Conservation (phyloP, 2,329 filamentous ascomycete genomes). For the Mycogone perniciosa region DNA sequence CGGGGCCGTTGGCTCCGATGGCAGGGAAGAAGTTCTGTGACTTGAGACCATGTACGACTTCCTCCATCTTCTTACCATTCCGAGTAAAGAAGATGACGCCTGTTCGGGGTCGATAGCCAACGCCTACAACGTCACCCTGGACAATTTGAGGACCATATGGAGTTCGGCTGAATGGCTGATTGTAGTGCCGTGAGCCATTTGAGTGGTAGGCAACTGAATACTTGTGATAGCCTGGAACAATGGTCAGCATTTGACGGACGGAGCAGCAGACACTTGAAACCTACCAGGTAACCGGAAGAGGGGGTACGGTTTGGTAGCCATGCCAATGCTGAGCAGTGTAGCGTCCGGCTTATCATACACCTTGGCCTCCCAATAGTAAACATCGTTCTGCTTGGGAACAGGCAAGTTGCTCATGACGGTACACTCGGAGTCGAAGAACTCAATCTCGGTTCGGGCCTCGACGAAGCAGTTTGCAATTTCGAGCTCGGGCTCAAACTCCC, state of each 20-base stretch:
- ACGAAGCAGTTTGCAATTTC: slow-evolving; percentile 99
- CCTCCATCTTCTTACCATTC: slow-evolving; percentile 95
- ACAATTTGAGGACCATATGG: slow-evolving; percentile 78
- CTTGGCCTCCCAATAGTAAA: slow-evolving; percentile 99
- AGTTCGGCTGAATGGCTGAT: slow-evolving; percentile 80
- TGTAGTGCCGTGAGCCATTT: slow-evolving; percentile 77
- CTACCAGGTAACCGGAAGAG: slow-evolving; percentile 87
- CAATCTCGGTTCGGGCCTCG: slow-evolving; percentile 90
- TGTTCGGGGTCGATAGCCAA: slow-evolving; percentile 89
- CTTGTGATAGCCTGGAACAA: slow-evolving; percentile 70
- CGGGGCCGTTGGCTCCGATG: slow-evolving; percentile 91
- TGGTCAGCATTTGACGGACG: slow-evolving; percentile 2
- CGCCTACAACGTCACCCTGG: slow-evolving; percentile 92
- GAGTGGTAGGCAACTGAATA: slow-evolving; percentile 89
- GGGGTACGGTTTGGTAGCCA: slow-evolving; percentile 95
- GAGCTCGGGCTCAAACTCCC: slow-evolving; percentile 98
- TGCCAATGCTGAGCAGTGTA: slow-evolving; percentile 81
- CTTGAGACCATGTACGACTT: slow-evolving; percentile 88
- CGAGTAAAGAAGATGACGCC: slow-evolving; percentile 97
- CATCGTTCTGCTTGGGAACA: slow-evolving; percentile 96
- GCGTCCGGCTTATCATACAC: slow-evolving; percentile 94
- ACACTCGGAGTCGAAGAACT: slow-evolving; percentile 97
- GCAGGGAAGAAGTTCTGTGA: slow-evolving; percentile 96
- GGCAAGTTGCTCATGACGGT: slow-evolving; percentile 95
- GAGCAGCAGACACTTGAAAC: slow-evolving; percentile 19